phyloP scores from a whole-genome alignment of 2,329 filamentous ascomycete genomes.

The Blastomyces parvus region DNA sequence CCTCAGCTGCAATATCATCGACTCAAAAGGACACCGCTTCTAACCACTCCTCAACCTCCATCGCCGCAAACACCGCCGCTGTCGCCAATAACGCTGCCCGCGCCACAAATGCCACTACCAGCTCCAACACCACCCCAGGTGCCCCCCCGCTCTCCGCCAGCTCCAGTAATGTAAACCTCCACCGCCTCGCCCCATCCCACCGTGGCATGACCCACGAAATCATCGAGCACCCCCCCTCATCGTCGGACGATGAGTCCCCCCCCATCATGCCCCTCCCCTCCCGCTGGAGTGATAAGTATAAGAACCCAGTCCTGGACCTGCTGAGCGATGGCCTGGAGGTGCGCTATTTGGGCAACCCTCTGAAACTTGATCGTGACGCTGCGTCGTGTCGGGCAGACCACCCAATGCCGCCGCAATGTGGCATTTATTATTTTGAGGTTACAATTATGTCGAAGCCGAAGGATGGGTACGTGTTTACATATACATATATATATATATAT shows the following conservation, averaged over 20 bases:
- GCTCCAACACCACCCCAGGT: neutral
- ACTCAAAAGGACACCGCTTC: neutral
- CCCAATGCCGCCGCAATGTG: constrained; percentile 78
- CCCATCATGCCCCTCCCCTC: constrained; percentile 62
- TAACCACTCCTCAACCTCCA: constrained; percentile 11
- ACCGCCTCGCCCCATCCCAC: constrained; percentile 54
- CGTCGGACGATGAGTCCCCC: constrained; percentile 48
- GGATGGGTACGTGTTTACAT: constrained; percentile 47
- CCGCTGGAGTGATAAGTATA: constrained; percentile 73
- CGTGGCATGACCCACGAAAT: constrained; percentile 75
- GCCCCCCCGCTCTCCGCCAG: constrained; percentile 40
- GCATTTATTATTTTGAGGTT: constrained; percentile 88
- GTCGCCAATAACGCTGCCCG: constrained; percentile 16
- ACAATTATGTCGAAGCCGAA: constrained; percentile 57
- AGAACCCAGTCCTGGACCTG: constrained; percentile 63
- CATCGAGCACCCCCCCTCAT: constrained; percentile 59
- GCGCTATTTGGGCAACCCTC: constrained; percentile 47
- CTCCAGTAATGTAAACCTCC: constrained; percentile 49
- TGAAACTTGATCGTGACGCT: constrained; percentile 61
- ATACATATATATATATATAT: neutral
- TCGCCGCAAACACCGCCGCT: constrained; percentile 23
- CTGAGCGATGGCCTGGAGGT: constrained; percentile 64
- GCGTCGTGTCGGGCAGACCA: constrained; percentile 74
- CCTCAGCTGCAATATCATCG: neutral
- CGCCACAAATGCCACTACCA: neutral